Percentiles rank a stretch among this genome's conserved stretches.
Conservation (phyloP, 2,329 filamentous ascomycete species). For the Rhinocladiella similis region DNA sequence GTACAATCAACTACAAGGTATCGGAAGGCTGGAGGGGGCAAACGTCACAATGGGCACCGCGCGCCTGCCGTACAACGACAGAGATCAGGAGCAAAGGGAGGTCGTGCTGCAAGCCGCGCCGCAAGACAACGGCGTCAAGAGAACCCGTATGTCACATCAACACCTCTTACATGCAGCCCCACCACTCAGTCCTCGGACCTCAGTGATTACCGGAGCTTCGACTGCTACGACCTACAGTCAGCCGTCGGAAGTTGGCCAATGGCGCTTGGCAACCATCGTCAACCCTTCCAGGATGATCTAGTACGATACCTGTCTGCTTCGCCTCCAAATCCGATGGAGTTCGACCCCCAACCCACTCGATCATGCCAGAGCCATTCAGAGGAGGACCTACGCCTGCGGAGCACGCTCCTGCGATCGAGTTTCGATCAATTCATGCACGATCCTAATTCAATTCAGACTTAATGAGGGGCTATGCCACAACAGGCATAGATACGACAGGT, state of each 20-base stretch:
- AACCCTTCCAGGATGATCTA: slow-evolving; percentile 9
- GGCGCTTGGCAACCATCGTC: slow-evolving; percentile 12
- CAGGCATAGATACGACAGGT: slow-evolving; percentile 1
- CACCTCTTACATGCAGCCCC: slow-evolving; percentile 11
- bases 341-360: neutral
- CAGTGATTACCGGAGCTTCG: slow-evolving; percentile 19
- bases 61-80: slow-evolving; percentile 41
- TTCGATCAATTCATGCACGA: slow-evolving; percentile 9
- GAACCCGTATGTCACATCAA: slow-evolving; percentile 6
- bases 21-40: slow-evolving; percentile 47
- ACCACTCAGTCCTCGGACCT: slow-evolving; percentile 20
- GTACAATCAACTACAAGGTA: slow-evolving; percentile 86
- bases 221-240: slow-evolving; percentile 8
- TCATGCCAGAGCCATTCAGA: slow-evolving; percentile 1
- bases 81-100: slow-evolving; percentile 43
- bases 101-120: slow-evolving; percentile 40
- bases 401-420: slow-evolving; percentile 9
- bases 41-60: slow-evolving; percentile 40
- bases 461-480: neutral
- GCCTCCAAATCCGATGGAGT: slow-evolving; percentile 7
- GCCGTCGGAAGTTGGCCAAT: slow-evolving; percentile 17
- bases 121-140: slow-evolving; percentile 28
- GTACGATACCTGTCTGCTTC: slow-evolving; percentile 8
- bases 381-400: slow-evolving; percentile 11
- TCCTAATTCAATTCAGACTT: slow-evolving; percentile 1